phyloP scores from a whole-genome alignment of 352 stramenopile genomes.

The Phytophthora ohioensis region DNA sequence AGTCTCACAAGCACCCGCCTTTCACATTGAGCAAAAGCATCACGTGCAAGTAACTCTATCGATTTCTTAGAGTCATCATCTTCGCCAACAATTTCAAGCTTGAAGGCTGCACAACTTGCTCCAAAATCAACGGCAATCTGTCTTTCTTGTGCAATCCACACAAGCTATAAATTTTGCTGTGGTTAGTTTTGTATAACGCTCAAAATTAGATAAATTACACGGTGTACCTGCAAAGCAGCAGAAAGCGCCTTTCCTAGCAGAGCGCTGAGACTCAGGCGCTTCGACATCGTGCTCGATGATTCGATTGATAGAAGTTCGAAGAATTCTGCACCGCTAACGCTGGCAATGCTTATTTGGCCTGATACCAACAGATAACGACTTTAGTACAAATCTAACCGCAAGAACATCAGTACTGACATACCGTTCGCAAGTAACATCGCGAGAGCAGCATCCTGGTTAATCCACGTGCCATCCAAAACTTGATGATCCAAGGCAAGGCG shows the following conservation, averaged over 20 bases:
- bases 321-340: background rate
- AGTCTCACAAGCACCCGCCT: conserved; percentile 3
- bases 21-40: background rate
- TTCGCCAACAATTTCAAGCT: conserved; percentile 22
- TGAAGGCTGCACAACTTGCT: conserved; percentile 13
- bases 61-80: background rate
- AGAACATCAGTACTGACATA: conserved; percentile 12
- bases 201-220: background rate
- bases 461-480: conserved; percentile 27
- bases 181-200: background rate
- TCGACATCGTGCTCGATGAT: conserved; percentile 27
- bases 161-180: conserved; percentile 19
- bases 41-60: background rate
- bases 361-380: background rate
- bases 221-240: conserved; percentile 23
- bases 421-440: conserved; percentile 42
- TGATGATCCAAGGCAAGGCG: conserved; percentile 18
- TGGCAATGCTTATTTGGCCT: conserved; percentile 42
- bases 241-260: conserved; percentile 28
- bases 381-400: background rate
- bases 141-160: conserved; percentile 27
- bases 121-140: conserved; percentile 31
- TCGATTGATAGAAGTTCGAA: conserved; percentile 28
- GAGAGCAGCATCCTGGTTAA: conserved; percentile 27
- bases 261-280: conserved; percentile 30